Conservation (phyloP, 2,329 filamentous ascomycete genomes). For the Fusarium siculi region DNA sequence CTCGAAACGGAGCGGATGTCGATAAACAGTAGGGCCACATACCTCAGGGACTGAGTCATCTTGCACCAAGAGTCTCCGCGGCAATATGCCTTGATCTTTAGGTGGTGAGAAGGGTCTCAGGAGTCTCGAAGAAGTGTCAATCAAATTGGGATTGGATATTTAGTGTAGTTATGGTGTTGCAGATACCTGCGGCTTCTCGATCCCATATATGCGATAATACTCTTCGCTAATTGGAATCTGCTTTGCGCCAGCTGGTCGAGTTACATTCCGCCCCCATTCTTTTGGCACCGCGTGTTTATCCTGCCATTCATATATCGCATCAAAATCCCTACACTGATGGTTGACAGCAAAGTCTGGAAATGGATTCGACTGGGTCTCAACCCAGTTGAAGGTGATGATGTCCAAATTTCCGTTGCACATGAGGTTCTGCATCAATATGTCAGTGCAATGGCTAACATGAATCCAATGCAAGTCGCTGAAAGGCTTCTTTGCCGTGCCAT, state of each 20-base stretch:
- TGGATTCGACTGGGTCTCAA: conserved; percentile 7
- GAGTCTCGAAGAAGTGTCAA: neutral
- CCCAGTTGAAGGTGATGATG: conserved; percentile 13
- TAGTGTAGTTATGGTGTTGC: neutral
- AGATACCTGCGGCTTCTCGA: neutral
- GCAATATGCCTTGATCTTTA: fast-evolving
- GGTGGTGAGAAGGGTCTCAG: neutral
- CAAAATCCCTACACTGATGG: conserved; percentile 6
- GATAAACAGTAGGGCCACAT: neutral
- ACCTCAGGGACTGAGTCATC: no score
- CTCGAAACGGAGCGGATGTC: neutral
- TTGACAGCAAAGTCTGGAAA: conserved; percentile 14
- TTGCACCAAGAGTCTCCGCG: neutral
- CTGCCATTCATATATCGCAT: conserved; percentile 17
- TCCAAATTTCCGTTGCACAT: conserved; percentile 9
- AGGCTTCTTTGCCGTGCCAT: conserved; percentile 3
- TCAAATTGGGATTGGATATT: neutral
- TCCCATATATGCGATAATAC: conserved; percentile 9
- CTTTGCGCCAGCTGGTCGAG: neutral
- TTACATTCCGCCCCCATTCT: conserved; percentile 9
- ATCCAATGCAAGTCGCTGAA: conserved; percentile 12
- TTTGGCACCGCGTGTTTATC: conserved; percentile 9
- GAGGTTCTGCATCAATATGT: conserved; percentile 13
- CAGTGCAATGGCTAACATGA: conserved; percentile 8
- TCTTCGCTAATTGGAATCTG: conserved; percentile 10